phyloP scores from a whole-genome alignment of 148 eudicot species.

The Silene conica region DNA sequence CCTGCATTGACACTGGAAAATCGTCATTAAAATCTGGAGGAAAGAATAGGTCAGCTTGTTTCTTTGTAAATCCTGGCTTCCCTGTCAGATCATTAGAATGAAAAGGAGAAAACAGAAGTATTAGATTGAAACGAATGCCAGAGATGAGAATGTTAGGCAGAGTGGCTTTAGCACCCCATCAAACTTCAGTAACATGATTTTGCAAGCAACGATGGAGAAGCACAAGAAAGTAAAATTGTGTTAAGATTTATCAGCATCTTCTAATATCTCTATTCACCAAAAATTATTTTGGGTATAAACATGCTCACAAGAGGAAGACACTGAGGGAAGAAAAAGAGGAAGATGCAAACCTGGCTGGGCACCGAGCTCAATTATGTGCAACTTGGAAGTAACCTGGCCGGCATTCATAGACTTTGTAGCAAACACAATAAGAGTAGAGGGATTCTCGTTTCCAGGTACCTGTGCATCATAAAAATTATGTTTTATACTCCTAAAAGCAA shows the following conservation, averaged over 20 bases:
- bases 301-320: neutral
- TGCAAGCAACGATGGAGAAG: neutral
- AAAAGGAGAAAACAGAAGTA: neutral
- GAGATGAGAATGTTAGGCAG: neutral
- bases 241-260: neutral
- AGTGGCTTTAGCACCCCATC: neutral
- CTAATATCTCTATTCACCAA: neutral
- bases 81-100: slow-evolving; percentile 40
- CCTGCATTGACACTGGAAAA: slow-evolving; percentile 99
- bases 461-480: slow-evolving; percentile 2
- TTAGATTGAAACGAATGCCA: neutral
- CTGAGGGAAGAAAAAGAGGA: neutral
- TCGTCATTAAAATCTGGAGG: slow-evolving; percentile 99
- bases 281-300: neutral
- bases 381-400: slow-evolving; percentile 80
- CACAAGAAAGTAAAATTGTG: neutral
- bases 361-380: slow-evolving; percentile 96
- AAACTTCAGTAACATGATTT: neutral
- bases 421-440: slow-evolving; percentile 82
- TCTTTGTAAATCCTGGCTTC: slow-evolving; percentile 79
- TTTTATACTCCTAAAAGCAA: slow-evolving; percentile 4
- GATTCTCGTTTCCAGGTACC: slow-evolving; percentile 92
- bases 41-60: slow-evolving; percentile 96
- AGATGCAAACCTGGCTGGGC: slow-evolving; percentile 73
- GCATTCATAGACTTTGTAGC: slow-evolving; percentile 88